Percentiles rank a stretch among this genome's conserved stretches.
Evolutionary conservation across 2,329 filamentous ascomycete species (phyloP).

Genomic region (Alternaria burnsii): DNA sequence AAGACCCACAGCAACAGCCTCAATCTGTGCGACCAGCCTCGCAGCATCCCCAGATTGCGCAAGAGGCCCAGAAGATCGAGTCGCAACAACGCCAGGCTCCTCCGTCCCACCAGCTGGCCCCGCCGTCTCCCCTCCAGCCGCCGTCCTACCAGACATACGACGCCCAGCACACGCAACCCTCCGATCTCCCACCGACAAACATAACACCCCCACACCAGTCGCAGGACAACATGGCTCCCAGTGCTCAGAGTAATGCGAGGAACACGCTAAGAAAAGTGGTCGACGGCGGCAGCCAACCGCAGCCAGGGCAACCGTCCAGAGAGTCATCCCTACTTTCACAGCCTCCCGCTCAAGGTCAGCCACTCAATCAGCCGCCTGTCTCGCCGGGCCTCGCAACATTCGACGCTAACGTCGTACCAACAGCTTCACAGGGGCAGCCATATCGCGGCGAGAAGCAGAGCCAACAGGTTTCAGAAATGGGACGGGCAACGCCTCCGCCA

Average conservation of each 20-base stretch:
- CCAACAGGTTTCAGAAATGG: constrained; percentile 44
- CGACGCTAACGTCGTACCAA: constrained; percentile 56
- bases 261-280: constrained; percentile 48
- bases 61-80: constrained; percentile 40
- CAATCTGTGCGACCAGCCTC: constrained; percentile 39
- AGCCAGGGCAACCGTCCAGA: constrained; percentile 42
- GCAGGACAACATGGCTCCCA: constrained; percentile 47
- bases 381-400: constrained; percentile 54
- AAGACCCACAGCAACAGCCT: constrained; percentile 34
- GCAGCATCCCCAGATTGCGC: constrained; percentile 43
- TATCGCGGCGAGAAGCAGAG: constrained; percentile 51
- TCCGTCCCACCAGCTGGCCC: constrained; percentile 47
- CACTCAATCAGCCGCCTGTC: constrained; percentile 45
- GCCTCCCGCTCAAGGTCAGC: constrained; percentile 49
- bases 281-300: constrained; percentile 39
- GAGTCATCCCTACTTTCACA: constrained; percentile 49
- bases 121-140: constrained; percentile 47
- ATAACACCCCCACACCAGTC: constrained; percentile 40
- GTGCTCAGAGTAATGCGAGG: constrained; percentile 30
- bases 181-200: constrained; percentile 39
- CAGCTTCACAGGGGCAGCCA: constrained; percentile 55
- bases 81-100: constrained; percentile 44
- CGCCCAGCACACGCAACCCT: constrained; percentile 33
- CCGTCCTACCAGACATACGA: constrained; percentile 46
- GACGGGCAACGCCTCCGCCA: constrained; percentile 57